These are phyloP conservation scores for Coemansia sp. DNA, from an alignment of 192 early-diverging fungal genomes.

Conservation along the genomic window DNA sequence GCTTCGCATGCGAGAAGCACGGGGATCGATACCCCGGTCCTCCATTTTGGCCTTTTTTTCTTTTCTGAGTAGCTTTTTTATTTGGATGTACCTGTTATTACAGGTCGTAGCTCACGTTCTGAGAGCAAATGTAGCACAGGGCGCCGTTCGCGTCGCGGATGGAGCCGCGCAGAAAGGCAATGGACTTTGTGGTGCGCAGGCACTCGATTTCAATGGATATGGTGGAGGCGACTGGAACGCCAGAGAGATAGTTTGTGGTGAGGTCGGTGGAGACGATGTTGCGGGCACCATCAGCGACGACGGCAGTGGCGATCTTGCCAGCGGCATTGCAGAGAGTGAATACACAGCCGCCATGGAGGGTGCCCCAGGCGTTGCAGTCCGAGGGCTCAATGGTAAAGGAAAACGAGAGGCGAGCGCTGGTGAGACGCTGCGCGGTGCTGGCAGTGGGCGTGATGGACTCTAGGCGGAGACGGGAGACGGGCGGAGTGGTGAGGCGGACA, in stretches of 20 bases:
- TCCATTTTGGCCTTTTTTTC: conserved; percentile 5
- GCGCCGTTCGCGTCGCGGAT: conserved; percentile 17
- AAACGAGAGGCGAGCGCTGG: conserved; percentile 21
- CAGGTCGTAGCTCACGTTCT: conserved; percentile 30
- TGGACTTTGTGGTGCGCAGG: conserved; percentile 31
- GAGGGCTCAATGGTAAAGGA: conserved; percentile 20
- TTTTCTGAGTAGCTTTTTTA: background rate
- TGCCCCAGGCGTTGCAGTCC: conserved; percentile 49
- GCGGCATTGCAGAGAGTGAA: conserved; percentile 41
- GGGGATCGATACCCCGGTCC: conserved; percentile 26
- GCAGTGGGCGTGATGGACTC: conserved; percentile 30
- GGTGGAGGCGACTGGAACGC: conserved; percentile 10
- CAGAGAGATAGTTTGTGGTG: conserved; percentile 11
- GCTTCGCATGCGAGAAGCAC: conserved; percentile 29
- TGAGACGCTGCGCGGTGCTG: conserved; percentile 30
- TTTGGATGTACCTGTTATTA: background rate
- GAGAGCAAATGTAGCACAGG: conserved; percentile 27
- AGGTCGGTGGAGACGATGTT: conserved; percentile 23
- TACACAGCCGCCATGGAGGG: conserved; percentile 49
- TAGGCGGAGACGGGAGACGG: conserved; percentile 28
- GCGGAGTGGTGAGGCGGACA: conserved; percentile 35
- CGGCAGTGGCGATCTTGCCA: conserved; percentile 44
- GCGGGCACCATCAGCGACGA: conserved; percentile 21
- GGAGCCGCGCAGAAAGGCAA: conserved; percentile 23
- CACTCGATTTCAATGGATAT: conserved; percentile 32